A percentile compares a stretch with the other conserved stretches of the same genome.
Evolutionary conservation across 495 filamentous ascomycete genomes (phyloP).

Genomic region (Hyphodiscus hymeniophilus): DNA sequence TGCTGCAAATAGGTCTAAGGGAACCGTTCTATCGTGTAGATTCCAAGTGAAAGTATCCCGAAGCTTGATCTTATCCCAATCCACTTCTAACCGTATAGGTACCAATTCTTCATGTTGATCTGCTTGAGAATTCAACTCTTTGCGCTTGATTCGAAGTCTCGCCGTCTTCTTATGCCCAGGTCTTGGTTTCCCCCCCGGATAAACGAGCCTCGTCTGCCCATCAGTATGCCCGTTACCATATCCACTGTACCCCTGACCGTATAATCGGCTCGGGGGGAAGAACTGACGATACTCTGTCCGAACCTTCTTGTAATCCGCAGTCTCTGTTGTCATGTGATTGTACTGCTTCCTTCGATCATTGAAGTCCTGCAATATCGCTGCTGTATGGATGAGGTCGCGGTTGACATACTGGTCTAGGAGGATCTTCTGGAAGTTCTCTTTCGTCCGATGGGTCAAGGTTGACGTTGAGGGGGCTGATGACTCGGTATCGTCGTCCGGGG

Average conservation of each 20-base stretch:
- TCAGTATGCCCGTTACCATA: slow-evolving; percentile 84
- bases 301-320: slow-evolving; percentile 42
- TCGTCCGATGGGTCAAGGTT: slow-evolving; percentile 21
- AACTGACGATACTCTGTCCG: slow-evolving; percentile 37
- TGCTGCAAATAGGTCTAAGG: slow-evolving; percentile 72
- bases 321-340: slow-evolving; percentile 31
- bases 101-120: slow-evolving; percentile 88
- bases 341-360: slow-evolving; percentile 24
- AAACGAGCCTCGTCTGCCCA: slow-evolving; percentile 48
- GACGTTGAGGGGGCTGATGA: slow-evolving; percentile 8
- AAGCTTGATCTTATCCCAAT: slow-evolving; percentile 91
- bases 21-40: slow-evolving; percentile 78
- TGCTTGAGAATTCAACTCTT: slow-evolving; percentile 73
- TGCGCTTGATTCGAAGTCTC: slow-evolving; percentile 60
- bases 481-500: slow-evolving; percentile 7
- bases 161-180: slow-evolving; percentile 67
- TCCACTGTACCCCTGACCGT: slow-evolving; percentile 77
- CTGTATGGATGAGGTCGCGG: slow-evolving; percentile 65
- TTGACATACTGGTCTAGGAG: slow-evolving; percentile 68
- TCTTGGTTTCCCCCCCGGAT: slow-evolving; percentile 63
- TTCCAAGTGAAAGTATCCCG: slow-evolving; percentile 99
- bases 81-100: slow-evolving; percentile 84
- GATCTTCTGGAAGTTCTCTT: slow-evolving; percentile 39
- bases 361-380: slow-evolving; percentile 44
- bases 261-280: slow-evolving; percentile 38